Base-by-base conservation (phyloP, 2,329 filamentous ascomycete genomes). In the Chalaropsis ovoidea region DNA sequence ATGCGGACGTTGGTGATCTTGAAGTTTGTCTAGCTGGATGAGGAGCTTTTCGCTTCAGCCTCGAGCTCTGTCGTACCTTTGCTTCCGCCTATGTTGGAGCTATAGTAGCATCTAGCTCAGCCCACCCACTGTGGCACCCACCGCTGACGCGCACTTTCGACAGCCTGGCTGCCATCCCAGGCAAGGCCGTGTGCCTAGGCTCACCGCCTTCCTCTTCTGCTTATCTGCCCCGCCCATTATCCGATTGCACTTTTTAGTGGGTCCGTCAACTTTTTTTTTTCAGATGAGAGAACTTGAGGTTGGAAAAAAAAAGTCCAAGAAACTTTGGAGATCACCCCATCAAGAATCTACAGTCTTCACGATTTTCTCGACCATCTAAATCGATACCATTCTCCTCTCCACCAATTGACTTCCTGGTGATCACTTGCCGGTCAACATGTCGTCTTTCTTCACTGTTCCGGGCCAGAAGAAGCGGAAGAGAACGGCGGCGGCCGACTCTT, bases 371-470 rank as follows among this genome's bases (percentile, higher is more conserved):
- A 64, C 27, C 41, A 64, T 47, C 15, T 15, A 49, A 15, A 17
- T 47, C 22, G 54, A 27, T 31, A 24, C 39, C 31, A 19, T 39
- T 22, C 24, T 47, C 15, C 11, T 19, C 52, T 49, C 24, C 39
- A n/a, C n/a, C 41, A 24, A 35, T 49, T 58, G 22, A 47, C 54
- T 47, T 49, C 10, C 19, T 45, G 54, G 8, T 24, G 27, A 39
- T 17, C 17, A 7, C 13, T 6, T 61, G 19, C 39, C 15, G 54
- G 17, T 27, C 70, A 58, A 58, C 70, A 95, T 95, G 92, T 95
- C 93, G 72, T 96, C 92, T 47, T 99, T 97, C 77, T 99, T 99
- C 77, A 96, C 92, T 63, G 80, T 87, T 47, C 91, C 94, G 5
- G 88, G 88, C 49, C 88, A 93, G 73, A 90, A 89, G 78, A 97